These are phyloP conservation scores for Leccinum disarticulatum DNA, from an alignment of 768 basidiomycete genomes.

Conservation along the genomic window DNA sequence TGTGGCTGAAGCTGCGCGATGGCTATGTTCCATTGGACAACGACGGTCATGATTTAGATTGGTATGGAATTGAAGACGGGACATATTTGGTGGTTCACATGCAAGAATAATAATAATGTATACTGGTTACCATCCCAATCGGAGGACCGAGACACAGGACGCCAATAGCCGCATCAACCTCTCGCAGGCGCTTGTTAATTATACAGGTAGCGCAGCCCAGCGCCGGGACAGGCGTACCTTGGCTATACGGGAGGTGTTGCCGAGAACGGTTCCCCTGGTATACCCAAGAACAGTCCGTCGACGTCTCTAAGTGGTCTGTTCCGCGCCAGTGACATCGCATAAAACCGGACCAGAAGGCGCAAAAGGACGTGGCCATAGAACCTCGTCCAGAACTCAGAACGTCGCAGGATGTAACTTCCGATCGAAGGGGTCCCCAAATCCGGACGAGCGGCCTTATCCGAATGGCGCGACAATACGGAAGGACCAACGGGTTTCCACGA, in stretches of 20 bases:
- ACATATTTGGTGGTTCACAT: slow-evolving; percentile 35
- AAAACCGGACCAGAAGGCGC: slow-evolving; percentile 16
- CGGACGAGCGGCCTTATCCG: slow-evolving; percentile 32
- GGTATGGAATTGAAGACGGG: slow-evolving; percentile 69
- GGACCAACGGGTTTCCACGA: slow-evolving; percentile 36
- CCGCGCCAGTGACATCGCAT: slow-evolving; percentile 7
- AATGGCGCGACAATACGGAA: slow-evolving; percentile 35
- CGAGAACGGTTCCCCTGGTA: slow-evolving; percentile 8
- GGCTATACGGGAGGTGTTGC: slow-evolving; percentile 5
- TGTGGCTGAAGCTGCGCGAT: slow-evolving; percentile 62
- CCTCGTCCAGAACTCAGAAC: slow-evolving; percentile 22
- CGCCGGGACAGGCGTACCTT: slow-evolving; percentile 15
- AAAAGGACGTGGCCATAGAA: slow-evolving; percentile 8
- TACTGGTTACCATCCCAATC: neutral
- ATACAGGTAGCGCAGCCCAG: slow-evolving; percentile 3
- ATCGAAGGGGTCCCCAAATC: slow-evolving; percentile 24
- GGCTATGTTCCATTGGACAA: slow-evolving; percentile 49
- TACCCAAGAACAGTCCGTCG: slow-evolving; percentile 5
- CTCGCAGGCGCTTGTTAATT: slow-evolving; percentile 10
- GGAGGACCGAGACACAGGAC: slow-evolving; percentile 9
- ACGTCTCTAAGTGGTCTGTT: neutral
- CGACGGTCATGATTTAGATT: slow-evolving; percentile 57
- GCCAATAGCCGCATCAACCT: slow-evolving; percentile 9
- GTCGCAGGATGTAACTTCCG: slow-evolving; percentile 14
- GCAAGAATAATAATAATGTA: slow-evolving; percentile 14